phyloP scores from a whole-genome alignment of 1,284 basidiomycete genomes.

The Peniophora sp. region DNA sequence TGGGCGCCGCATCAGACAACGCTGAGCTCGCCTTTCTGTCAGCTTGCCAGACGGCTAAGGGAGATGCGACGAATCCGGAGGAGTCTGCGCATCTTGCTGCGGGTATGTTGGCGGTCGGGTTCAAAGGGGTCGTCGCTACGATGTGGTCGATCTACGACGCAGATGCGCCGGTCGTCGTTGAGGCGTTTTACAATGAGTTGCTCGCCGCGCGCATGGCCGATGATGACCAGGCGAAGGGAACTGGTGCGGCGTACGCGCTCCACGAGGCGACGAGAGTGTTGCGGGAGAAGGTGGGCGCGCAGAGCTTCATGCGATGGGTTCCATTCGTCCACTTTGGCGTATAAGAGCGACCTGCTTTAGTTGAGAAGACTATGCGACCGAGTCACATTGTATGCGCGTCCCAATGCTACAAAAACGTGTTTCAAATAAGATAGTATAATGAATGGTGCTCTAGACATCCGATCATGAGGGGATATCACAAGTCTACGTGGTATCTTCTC shows the following conservation, averaged over 20 bases:
- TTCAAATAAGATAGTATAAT: no score
- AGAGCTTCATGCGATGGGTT: neutral
- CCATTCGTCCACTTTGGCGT: neutral
- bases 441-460: no score
- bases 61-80: slow-evolving; percentile 1
- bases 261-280: neutral
- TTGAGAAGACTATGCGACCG: no score
- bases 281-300: neutral
- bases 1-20: neutral
- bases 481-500: no score
- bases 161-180: slow-evolving; percentile 8
- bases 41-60: slow-evolving; percentile 3
- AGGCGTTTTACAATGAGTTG: slow-evolving; percentile 4
- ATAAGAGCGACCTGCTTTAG: neutral
- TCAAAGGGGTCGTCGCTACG: slow-evolving; percentile 15
- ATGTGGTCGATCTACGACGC: slow-evolving; percentile 17
- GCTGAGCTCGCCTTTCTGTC: slow-evolving; percentile 1
- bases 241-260: neutral
- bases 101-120: slow-evolving; percentile 17
- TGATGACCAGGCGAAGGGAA: neutral
- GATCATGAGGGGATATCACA: no score
- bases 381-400: no score
- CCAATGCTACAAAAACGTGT: no score
- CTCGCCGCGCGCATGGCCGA: neutral
- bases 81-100: slow-evolving; percentile 15